These are phyloP conservation scores for Leucocoprinus birnbaumii DNA, from an alignment of 768 basidiomycete species.

Conservation along the genomic window DNA sequence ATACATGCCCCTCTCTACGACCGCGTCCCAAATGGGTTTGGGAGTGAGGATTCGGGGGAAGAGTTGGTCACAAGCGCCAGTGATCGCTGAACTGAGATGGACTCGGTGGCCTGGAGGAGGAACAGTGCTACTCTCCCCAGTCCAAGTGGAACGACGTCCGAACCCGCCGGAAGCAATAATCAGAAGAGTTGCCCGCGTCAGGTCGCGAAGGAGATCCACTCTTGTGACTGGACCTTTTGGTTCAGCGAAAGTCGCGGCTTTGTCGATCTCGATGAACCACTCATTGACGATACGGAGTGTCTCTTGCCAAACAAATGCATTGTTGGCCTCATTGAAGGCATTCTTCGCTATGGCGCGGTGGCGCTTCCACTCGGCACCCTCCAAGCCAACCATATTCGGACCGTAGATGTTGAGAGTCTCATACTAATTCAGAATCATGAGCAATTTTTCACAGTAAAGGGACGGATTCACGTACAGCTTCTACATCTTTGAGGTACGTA, in stretches of 20 bases:
- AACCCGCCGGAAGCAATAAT: constrained; percentile 40
- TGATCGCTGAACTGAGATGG: constrained; percentile 31
- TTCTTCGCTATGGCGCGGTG: constrained; percentile 42
- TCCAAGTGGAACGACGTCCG: constrained; percentile 32
- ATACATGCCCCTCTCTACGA: constrained; percentile 20
- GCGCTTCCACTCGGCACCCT: constrained; percentile 45
- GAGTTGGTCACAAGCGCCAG: constrained; percentile 25
- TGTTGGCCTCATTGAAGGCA: constrained; percentile 51
- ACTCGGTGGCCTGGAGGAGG: constrained; percentile 28
- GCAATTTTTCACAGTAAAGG: not conserved
- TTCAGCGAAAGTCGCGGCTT: not conserved
- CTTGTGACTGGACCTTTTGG: constrained; percentile 1
- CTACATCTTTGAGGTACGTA: constrained; percentile 37
- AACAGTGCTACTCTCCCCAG: constrained; percentile 22
- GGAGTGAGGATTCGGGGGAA: constrained; percentile 29
- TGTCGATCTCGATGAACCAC: constrained; percentile 38
- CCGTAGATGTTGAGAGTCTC: constrained; percentile 45
- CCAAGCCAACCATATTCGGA: constrained; percentile 36
- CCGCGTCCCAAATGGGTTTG: constrained; percentile 26
- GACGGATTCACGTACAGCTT: constrained; percentile 23
- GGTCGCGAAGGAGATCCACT: constrained; percentile 21
- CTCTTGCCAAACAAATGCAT: constrained; percentile 48
- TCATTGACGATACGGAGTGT: constrained; percentile 34
- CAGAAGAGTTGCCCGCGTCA: constrained; percentile 33
- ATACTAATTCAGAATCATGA: constrained; percentile 22